Percentiles rank a stretch among this genome's conserved stretches.
phyloP scores from a whole-genome alignment of 768 basidiomycete genomes.

The Termitomyces sp. region DNA sequence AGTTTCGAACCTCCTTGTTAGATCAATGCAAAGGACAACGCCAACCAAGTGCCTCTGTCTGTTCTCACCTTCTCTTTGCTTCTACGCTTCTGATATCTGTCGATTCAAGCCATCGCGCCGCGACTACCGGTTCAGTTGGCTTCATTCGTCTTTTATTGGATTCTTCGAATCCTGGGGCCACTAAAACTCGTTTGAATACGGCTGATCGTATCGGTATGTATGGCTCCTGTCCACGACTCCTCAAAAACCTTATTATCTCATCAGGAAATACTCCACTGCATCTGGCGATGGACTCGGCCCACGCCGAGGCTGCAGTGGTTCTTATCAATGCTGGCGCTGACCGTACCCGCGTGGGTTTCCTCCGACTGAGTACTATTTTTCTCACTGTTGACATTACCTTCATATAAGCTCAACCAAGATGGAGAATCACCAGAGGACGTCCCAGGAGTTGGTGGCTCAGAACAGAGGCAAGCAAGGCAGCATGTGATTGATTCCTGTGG shows the following conservation, averaged over 20 bases:
- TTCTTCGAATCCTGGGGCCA: slow-evolving; percentile 60
- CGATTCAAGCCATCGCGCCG: slow-evolving; percentile 78
- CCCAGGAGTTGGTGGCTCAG: slow-evolving; percentile 83
- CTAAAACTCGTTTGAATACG: slow-evolving; percentile 83
- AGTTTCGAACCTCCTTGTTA: slow-evolving; percentile 32
- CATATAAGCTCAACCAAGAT: slow-evolving; percentile 71
- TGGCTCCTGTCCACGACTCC: slow-evolving; percentile 12
- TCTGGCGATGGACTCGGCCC: slow-evolving; percentile 94
- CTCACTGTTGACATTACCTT: slow-evolving; percentile 12
- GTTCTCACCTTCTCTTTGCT: slow-evolving; percentile 23
- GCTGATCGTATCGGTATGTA: slow-evolving; percentile 68
- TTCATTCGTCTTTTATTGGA: slow-evolving; percentile 85
- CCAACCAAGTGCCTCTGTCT: slow-evolving; percentile 87
- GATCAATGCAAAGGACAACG: slow-evolving; percentile 93
- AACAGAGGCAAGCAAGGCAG: slow-evolving; percentile 74
- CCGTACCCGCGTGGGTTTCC: slow-evolving; percentile 66
- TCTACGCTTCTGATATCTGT: slow-evolving; percentile 15
- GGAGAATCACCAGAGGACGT: slow-evolving; percentile 83
- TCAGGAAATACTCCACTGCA: slow-evolving; percentile 94
- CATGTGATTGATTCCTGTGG: slow-evolving; percentile 78
- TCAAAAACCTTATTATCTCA: slow-evolving; percentile 2
- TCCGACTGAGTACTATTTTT: slow-evolving; percentile 11
- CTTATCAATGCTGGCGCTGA: slow-evolving; percentile 96
- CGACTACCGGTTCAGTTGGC: slow-evolving; percentile 89
- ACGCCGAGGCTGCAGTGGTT: slow-evolving; percentile 84